These are phyloP conservation scores for Neurospora africana DNA, from an alignment of 495 filamentous ascomycete species.

Conservation along the genomic window DNA sequence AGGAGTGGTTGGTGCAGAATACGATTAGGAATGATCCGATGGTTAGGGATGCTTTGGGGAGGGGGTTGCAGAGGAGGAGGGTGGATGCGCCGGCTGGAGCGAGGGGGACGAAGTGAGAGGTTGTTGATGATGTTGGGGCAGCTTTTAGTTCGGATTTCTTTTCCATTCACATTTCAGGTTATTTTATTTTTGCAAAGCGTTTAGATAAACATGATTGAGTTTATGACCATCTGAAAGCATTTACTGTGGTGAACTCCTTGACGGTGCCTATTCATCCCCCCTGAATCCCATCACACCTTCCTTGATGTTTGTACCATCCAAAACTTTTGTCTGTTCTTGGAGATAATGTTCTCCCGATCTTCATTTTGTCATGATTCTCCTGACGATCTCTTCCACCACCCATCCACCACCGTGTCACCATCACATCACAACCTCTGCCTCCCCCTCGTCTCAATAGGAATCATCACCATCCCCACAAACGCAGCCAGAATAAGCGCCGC, in stretches of 20 bases:
- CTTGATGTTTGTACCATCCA: not conserved
- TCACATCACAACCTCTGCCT: conserved; percentile 51
- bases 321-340: not conserved
- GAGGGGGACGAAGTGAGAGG: conserved; percentile 35
- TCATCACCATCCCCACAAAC: conserved; percentile 47
- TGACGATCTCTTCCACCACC: not conserved
- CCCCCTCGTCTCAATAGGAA: conserved; percentile 69
- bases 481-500: conserved; percentile 60
- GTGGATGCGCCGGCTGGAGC: conserved; percentile 46
- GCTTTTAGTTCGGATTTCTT: not conserved
- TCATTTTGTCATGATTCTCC: not conserved
- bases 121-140: not conserved
- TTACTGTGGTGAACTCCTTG: not conserved
- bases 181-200: not conserved
- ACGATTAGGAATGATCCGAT: conserved; percentile 62
- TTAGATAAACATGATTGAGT: not conserved
- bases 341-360: too few relatives aligned
- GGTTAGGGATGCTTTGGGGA: conserved; percentile 63
- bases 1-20: conserved; percentile 67
- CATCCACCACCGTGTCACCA: not conserved
- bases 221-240: not conserved
- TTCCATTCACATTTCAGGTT: not conserved
- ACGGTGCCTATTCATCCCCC: not conserved
- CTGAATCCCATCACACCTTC: not conserved
- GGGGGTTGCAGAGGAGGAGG: conserved; percentile 47